Evolutionary conservation across 192 early-diverging fungal genomes (phyloP).

Genomic region (Chytriomyces sp.): DNA sequence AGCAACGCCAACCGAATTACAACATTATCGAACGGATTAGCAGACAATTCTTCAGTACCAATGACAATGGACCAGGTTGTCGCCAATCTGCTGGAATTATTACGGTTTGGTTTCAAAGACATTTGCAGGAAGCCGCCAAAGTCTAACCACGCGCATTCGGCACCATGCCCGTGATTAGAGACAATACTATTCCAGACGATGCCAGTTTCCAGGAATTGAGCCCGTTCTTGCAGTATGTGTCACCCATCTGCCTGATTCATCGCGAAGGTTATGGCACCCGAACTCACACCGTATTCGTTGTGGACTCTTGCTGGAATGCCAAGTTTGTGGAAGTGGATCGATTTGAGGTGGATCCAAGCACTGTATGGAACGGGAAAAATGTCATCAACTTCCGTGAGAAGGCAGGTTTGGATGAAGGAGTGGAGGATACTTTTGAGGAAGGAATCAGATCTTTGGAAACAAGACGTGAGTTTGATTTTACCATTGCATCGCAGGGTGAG

Average conservation of each 20-base stretch:
- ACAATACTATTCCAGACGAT: background rate
- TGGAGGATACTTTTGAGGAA: background rate
- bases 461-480: background rate
- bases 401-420: background rate
- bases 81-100: background rate
- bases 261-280: constrained; percentile 39
- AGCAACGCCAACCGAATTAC: too few relatives aligned
- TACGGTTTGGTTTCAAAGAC: background rate
- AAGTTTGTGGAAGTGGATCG: constrained; percentile 39
- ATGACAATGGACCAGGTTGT: background rate
- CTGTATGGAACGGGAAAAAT: background rate
- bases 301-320: constrained; percentile 24
- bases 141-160: background rate
- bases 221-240: constrained; percentile 1
- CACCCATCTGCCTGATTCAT: constrained; percentile 43
- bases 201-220: too few relatives aligned
- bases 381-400: background rate
- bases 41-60: background rate
- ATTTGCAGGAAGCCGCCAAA: background rate
- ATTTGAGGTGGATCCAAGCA: constrained; percentile 1
- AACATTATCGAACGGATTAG: too few relatives aligned
- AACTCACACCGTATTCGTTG: constrained; percentile 42
- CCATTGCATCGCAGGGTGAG: background rate
- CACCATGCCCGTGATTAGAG: background rate
- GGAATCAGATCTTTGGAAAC: background rate